Base-by-base conservation (phyloP, 495 filamentous ascomycete species). In the Penicillium ucsense region DNA sequence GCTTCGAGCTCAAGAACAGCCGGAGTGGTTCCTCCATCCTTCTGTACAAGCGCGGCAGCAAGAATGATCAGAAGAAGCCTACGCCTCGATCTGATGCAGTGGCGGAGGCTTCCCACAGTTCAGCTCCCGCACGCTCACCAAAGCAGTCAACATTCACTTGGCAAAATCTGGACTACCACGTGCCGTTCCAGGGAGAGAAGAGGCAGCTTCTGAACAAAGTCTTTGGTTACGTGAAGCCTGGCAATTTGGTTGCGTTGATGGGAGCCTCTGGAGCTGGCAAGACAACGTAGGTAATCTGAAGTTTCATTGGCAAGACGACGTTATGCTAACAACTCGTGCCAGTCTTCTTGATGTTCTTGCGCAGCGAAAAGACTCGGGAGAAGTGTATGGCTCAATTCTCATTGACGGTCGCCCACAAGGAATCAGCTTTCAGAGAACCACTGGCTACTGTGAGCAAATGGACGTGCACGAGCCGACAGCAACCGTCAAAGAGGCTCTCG, bases 181-280 rank as follows among this genome's bases (percentile, higher is more conserved):
- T 79, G 30, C 85, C 84, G 54, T 83, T 65, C 40, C 57, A 68
- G 9, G 65, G 67, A 0, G 49, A 66, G 44, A 66, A 68, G 44
- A 75, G 70, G 37, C 82, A 80, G 7, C 70, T 92, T 34, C 70
- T 92, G 7, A 78, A 87, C 47, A 73, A 83, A 53, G 79, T 91
- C 3, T 86, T 78, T 55, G 86, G 87, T 8, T 91, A 82, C 52
- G 86, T 89, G 35, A 83, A 84, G 53, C 87, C 87, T 3, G 87
- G 87, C 3, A 72, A 84, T 52, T 69, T 92, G 29, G 89, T 86
- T 2, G 87, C 86, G 3, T 66, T 91, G 9, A 89, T 89, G 86
- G 87, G 87, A 28, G 83, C 81, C 7, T 88, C 83, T 2, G 87
- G 87, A 9, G 87, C 87, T n/a, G 87, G 87, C 41, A 92, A 92